These are phyloP conservation scores for Pichia sp. DNA, from an alignment of 1,139 yeast genomes.

Conservation along the genomic window DNA sequence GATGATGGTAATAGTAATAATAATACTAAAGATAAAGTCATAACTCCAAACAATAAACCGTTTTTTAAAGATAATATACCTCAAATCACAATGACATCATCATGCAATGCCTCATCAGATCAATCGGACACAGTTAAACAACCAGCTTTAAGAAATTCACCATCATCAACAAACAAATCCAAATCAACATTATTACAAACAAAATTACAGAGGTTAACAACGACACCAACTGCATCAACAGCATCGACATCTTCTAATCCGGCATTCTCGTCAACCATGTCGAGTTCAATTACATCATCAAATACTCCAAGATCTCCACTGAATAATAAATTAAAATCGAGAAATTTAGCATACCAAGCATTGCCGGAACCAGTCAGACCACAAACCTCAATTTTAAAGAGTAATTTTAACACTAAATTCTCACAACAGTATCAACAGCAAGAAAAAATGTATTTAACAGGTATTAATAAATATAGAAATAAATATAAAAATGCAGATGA, in stretches of 20 bases:
- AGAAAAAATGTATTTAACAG: conserved; percentile 43
- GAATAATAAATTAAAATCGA: conserved; percentile 4
- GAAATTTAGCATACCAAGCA: conserved; percentile 8
- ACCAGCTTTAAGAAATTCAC: not conserved
- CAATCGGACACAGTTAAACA: not conserved
- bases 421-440: conserved; percentile 46
- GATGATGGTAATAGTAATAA: not conserved
- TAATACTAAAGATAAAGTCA: not conserved
- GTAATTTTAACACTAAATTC: conserved; percentile 27
- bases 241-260: not conserved
- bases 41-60: not conserved
- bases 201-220: conserved; percentile 6
- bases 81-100: not conserved
- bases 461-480: conserved; percentile 26
- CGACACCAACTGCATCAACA: not conserved
- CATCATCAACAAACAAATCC: not conserved
- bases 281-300: not conserved
- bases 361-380: conserved; percentile 21
- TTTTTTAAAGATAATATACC: not conserved
- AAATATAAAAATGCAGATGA: conserved; percentile 36
- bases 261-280: not conserved
- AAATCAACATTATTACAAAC: conserved; percentile 5
- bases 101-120: not conserved
- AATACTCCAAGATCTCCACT: conserved; percentile 11
- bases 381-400: conserved; percentile 26